A percentile compares a stretch with the other conserved stretches of the same genome.
Conservation (phyloP, 78 protist species). For the Blattamonas nauphoetae region DNA sequence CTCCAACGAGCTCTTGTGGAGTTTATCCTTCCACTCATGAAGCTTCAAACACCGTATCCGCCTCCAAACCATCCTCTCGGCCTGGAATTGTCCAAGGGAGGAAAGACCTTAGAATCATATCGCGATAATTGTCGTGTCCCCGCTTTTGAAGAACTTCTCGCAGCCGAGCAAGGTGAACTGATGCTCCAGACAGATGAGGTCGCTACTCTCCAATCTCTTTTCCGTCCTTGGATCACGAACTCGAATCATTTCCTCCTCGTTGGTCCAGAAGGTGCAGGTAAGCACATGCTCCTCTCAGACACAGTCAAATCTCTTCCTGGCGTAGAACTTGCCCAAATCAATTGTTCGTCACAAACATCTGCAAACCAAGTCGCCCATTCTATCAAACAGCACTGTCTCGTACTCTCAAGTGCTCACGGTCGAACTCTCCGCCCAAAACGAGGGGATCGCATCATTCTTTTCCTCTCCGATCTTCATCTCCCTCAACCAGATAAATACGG, state of each 20-base stretch:
- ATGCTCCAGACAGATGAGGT: constrained; percentile 50
- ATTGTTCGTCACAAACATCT: neutral
- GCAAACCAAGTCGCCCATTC: neutral
- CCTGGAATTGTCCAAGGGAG: neutral
- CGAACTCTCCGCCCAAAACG: constrained; percentile 60
- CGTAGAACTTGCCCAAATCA: neutral
- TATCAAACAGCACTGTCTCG: constrained; percentile 27
- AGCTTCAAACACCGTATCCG: constrained; percentile 23
- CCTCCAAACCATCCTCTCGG: constrained; percentile 27
- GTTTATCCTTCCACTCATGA: constrained; percentile 11
- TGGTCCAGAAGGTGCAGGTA: constrained; percentile 68
- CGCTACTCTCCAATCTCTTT: constrained; percentile 14
- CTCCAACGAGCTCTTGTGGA: constrained; percentile 28
- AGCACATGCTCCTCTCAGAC: constrained; percentile 40
- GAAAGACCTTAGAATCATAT: neutral
- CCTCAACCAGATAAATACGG: neutral
- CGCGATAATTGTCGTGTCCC: neutral
- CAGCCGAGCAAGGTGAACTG: neutral
- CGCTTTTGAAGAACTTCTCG: neutral
- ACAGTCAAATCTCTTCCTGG: constrained; percentile 7
- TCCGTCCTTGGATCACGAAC: constrained; percentile 38
- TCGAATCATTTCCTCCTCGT: constrained; percentile 37
- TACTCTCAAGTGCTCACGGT: constrained; percentile 25
- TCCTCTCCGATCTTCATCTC: neutral
- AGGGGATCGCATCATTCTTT: constrained; percentile 15